Percentiles rank a stretch among this genome's conserved stretches.
Conservation (phyloP, 2,329 filamentous ascomycete genomes). For the Venturia carpophila region DNA sequence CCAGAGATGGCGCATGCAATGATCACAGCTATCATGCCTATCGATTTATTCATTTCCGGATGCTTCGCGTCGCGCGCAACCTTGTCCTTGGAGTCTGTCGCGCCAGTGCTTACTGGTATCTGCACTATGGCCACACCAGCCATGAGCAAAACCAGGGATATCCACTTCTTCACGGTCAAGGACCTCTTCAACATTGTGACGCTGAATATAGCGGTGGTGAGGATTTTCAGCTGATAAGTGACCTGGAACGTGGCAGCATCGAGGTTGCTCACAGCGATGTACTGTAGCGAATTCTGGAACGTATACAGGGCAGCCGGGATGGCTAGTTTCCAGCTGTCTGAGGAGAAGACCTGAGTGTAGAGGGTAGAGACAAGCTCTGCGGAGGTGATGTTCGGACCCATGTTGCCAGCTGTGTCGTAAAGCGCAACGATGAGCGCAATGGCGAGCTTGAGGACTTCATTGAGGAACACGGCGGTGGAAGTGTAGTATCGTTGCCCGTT, state of each 20-base stretch:
- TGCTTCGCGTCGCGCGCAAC: constrained; percentile 61
- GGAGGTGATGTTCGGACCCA: constrained; percentile 70
- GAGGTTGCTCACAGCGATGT: constrained; percentile 81
- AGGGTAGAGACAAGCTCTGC: constrained; percentile 75
- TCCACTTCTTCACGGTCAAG: constrained; percentile 68
- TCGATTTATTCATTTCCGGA: constrained; percentile 63
- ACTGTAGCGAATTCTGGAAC: constrained; percentile 87
- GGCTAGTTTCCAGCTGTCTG: constrained; percentile 90
- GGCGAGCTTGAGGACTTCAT: constrained; percentile 82
- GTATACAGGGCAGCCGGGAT: constrained; percentile 86
- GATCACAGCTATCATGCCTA: constrained; percentile 72
- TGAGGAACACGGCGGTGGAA: constrained; percentile 88
- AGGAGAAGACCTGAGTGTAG: constrained; percentile 71
- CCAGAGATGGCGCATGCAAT: constrained; percentile 73
- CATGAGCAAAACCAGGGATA: constrained; percentile 69
- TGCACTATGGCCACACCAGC: constrained; percentile 80
- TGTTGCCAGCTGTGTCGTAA: constrained; percentile 72
- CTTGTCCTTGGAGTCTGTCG: constrained; percentile 37
- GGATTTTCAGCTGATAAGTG: constrained; percentile 88
- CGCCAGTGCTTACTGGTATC: constrained; percentile 50
- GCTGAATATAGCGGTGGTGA: constrained; percentile 82
- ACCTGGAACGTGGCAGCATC: constrained; percentile 91
- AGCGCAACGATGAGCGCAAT: constrained; percentile 81
- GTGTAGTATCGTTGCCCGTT: constrained; percentile 84
- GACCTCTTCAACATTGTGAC: constrained; percentile 65